Conservation (phyloP, 2,329 filamentous ascomycete species). For the Penicillium sclerotigenum region DNA sequence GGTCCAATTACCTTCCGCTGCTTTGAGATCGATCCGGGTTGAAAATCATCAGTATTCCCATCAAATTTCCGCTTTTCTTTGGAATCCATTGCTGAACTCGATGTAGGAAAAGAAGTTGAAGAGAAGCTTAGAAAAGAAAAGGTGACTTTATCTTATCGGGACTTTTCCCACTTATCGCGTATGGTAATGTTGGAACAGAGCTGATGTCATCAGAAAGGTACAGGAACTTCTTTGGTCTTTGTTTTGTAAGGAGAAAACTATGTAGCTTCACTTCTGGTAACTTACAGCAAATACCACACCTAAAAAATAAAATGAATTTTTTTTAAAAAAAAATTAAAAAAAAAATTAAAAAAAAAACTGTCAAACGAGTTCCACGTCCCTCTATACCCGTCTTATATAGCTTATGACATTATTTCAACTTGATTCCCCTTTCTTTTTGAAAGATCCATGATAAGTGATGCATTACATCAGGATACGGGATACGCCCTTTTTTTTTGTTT, state of each 20-base stretch:
- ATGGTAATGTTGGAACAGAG: not conserved
- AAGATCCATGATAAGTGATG: not conserved
- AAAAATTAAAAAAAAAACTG: too few relatives aligned
- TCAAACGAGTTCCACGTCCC: too few relatives aligned
- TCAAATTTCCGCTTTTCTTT: constrained; percentile 24
- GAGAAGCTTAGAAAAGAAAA: not conserved
- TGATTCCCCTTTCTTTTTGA: too few relatives aligned
- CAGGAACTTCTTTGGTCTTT: not conserved
- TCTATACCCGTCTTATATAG: too few relatives aligned
- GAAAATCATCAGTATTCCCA: not conserved
- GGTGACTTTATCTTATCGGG: not conserved
- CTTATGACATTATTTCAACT: too few relatives aligned
- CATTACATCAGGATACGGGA: not conserved
- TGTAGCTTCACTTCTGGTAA: too few relatives aligned
- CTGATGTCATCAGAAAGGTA: not conserved
- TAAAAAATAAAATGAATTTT: too few relatives aligned
- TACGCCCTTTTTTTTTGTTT: not conserved
- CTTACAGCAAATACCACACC: not conserved
- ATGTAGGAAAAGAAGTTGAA: not conserved
- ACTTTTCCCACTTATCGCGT: not conserved
- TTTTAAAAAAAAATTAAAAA: too few relatives aligned
- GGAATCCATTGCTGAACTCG: constrained; percentile 5
- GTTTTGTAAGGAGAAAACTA: not conserved
- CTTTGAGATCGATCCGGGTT: constrained; percentile 2
- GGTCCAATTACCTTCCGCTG: constrained; percentile 53